Base-by-base conservation (phyloP, 177 flowering plant species). In the Telopea speciosissima region DNA sequence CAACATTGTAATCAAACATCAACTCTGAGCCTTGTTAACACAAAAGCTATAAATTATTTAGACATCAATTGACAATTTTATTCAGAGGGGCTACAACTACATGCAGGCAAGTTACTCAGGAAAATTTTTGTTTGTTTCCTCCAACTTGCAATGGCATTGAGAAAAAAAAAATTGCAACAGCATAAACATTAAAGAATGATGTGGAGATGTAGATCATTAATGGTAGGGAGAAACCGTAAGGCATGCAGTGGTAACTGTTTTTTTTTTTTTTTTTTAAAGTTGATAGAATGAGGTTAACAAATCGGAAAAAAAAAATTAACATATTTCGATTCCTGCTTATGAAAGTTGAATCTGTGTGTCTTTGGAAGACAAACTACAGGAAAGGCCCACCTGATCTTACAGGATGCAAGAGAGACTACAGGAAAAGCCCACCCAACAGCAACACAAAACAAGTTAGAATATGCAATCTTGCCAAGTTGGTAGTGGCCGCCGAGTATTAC, bases 271-370 rank as follows among this genome's bases (percentile, higher is more conserved):
- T n/a, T n/a, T n/a, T n/a, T n/a, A n/a, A n/a, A 33, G 45, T 4
- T 4, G 45, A 33, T 64, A 13, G 14, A 17, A 21, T 7, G 24
- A 64, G 17, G 10, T 33, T 33, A 36, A 64, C 23, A 64, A 25
- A 63, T 17, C 3, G 33, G 45, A 44, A 33, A 64, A 64, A 44
- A 64, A 64, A 64, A 33, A 44, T 64, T 64, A 64, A 24, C 24
- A 16, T 49, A 49, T 12, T 1, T 12, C 1, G 54, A 12, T 49
- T 12, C 17, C 54, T 49, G 54, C 54, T 49, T 49, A 16, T 16
- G 40, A 12, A 49, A 49, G 17, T 16, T 49, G 54, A 49, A 12
- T 12, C 14, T 12, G 17, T 49, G 54, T 49, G 1, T 49, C 19
- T 49, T 49, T 12, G 19, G 54, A 19, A 49, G 19, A 49, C 19